These are phyloP conservation scores for Huntiella omanensis DNA, from an alignment of 2,329 filamentous ascomycete species.

Conservation along the genomic window DNA sequence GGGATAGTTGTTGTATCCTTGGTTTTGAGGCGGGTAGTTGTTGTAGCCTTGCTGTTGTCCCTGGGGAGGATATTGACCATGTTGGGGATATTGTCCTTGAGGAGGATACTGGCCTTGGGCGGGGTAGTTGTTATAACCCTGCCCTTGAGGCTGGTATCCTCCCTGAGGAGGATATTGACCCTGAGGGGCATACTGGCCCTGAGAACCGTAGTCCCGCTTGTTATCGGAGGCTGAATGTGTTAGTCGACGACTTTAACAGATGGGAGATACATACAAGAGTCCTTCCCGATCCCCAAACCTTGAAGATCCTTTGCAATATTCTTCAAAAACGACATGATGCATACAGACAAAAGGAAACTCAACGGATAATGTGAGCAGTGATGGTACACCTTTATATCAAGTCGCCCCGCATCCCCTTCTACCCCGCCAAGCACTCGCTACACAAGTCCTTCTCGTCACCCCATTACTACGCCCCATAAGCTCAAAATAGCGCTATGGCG, in stretches of 20 bases:
- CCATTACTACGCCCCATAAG: no score
- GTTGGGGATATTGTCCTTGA: background rate
- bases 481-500: no score
- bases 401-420: no score
- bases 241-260: background rate
- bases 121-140: slow-evolving; percentile 6
- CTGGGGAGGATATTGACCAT: background rate
- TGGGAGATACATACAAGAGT: slow-evolving; percentile 1
- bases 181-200: background rate
- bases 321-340: slow-evolving; percentile 26
- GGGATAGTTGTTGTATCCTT: slow-evolving; percentile 4
- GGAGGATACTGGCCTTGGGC: background rate
- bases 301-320: slow-evolving; percentile 26
- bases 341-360: background rate
- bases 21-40: background rate
- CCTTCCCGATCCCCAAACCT: slow-evolving; percentile 24
- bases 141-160: slow-evolving; percentile 7
- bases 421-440: no score
- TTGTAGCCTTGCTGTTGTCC: background rate
- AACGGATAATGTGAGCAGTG: no score
- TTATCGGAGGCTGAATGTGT: background rate
- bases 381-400: no score
- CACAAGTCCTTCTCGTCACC: no score
- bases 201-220: slow-evolving; percentile 12
- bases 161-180: slow-evolving; percentile 1